Base-by-base conservation (phyloP, 768 basidiomycete genomes). In the Podaxis sp. region DNA sequence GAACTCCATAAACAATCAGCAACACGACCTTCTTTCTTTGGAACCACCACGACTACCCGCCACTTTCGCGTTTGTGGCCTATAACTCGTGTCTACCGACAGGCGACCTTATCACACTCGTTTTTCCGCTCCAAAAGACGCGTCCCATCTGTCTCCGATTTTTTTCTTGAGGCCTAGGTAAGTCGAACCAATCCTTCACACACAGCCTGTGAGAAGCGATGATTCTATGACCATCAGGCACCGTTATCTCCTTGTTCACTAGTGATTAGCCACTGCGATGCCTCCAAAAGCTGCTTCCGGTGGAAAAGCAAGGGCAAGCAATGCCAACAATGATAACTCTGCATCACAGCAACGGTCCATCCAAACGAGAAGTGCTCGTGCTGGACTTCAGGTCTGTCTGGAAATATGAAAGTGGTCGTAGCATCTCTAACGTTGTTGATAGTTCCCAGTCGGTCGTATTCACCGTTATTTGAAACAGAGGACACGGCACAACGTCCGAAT, bases 391-490 rank as follows among this genome's bases (percentile, higher is more conserved):
- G 94, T 93, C 56, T 56, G 76, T 66, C 46, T 58, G 17, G 6
- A 15, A 13, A 50, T 47, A 29, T 46, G 19, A 55, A 15, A 27
- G 29, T 36, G 52, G 38, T 37, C 37, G 37, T 15, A 12, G 49
- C 36, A 9, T 19, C 52, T 46, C 43, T 24, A 33, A 29, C 50
- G 8, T 25, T 22, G 11, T 17, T 47, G 17, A 0, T 68, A 95
- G 94, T 97, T 97, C 75, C 94, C 95, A 40, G 96, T 97, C 50
- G 94, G 95, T 55, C 95, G 95, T 93, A 95, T 97, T 61, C 96
- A 98, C 73, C 86, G 96, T 79, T 96, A 93, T 77, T 78, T 97
- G 67, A 95, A 97, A 74, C 89, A 89, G 71, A 85, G 91, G 66
- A 96, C 93, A 17, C 92, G 94, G 72, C 90, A 96, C 76, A 96